Percentiles rank a stretch among this genome's conserved stretches.
These are phyloP conservation scores for Lactuca saligna DNA, from an alignment of 129 eudicot species.

Conservation along the genomic window DNA sequence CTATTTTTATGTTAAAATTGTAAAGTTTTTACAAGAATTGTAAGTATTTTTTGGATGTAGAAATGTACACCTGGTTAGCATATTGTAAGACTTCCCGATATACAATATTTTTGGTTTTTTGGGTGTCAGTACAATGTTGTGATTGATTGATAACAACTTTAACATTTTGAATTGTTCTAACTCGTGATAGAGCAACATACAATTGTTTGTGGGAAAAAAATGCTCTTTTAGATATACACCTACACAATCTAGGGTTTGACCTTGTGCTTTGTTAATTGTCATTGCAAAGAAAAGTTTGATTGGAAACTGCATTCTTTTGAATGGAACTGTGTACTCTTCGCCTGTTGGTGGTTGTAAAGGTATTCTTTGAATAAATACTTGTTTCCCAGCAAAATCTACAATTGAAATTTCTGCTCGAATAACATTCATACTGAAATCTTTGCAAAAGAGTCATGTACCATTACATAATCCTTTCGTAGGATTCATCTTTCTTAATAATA, in stretches of 20 bases:
- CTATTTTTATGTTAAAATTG: too few relatives aligned
- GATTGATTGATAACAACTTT: background rate
- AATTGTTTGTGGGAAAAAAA: conserved; percentile 32
- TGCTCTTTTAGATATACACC: conserved; percentile 9
- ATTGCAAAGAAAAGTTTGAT: conserved; percentile 30
- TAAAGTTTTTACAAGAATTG: too few relatives aligned
- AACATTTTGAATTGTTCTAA: background rate
- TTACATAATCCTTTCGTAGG: conserved; percentile 29
- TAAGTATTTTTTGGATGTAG: too few relatives aligned
- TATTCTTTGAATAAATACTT: conserved; percentile 13
- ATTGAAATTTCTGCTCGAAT: conserved; percentile 3
- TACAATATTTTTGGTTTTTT: background rate
- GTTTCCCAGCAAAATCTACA: conserved; percentile 1
- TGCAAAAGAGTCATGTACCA: conserved; percentile 21
- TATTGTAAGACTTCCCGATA: background rate
- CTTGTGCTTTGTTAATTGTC: conserved; percentile 39
- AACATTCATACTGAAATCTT: background rate
- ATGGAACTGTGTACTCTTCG: conserved; percentile 2
- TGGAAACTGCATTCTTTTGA: conserved; percentile 21
- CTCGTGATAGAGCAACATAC: conserved; percentile 27
- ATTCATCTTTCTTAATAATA: conserved; percentile 21
- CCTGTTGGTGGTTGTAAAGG: background rate
- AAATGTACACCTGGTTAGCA: background rate
- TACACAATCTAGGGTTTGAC: conserved; percentile 20
- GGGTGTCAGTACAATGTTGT: background rate